Evolutionary conservation across 345 rosid species (phyloP), one percentile per base, ranked within the genome.

Genomic region (Ceriops decandra): DNA sequence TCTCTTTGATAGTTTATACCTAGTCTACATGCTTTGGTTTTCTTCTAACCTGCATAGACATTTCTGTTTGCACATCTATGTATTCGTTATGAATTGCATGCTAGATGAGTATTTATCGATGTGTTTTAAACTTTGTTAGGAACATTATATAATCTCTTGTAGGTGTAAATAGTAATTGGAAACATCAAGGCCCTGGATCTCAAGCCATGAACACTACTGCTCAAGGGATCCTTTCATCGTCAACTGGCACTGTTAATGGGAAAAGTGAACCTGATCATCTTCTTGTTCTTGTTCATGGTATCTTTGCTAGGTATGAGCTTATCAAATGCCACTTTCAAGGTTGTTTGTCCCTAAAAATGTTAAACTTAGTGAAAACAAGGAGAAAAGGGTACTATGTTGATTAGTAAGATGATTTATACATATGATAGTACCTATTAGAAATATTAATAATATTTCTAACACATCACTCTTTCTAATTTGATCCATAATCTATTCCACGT

Each of bases 271-370:
- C 97, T 51, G 97, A 95, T 85, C 99, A 95, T 80, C 99, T 95
- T 72, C 93, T 95, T 77, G 95, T 95, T 74, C 99, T 95, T 77
- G 99, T 91, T 60, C 99, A 95, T 36, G 99, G 99, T 59, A 95
- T 95, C 67, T 77, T 91, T 58, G 99, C 96, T 32, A 90, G 99
- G 97, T 93, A 84, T 68, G 42, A 60, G 46, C 62, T 57, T 6
- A 63, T 51, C 60, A 47, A n/a, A 10, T 62, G 35, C 61, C 26
- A 46, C 75, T 57, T 13, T 35, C 72, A 24, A 7, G 21, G 52
- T 60, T n/a, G 31, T 19, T 21, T 11, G 6, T 9, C 16, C 15
- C 51, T 20, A 22, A 17, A 51, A 36, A n/a, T 68, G 21, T 33
- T 8, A 21, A 54, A 54, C 11, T 21, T 54, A 54, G 28, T 54